phyloP scores from a whole-genome alignment of 495 filamentous ascomycete genomes.

The Amorphotheca resinae region DNA sequence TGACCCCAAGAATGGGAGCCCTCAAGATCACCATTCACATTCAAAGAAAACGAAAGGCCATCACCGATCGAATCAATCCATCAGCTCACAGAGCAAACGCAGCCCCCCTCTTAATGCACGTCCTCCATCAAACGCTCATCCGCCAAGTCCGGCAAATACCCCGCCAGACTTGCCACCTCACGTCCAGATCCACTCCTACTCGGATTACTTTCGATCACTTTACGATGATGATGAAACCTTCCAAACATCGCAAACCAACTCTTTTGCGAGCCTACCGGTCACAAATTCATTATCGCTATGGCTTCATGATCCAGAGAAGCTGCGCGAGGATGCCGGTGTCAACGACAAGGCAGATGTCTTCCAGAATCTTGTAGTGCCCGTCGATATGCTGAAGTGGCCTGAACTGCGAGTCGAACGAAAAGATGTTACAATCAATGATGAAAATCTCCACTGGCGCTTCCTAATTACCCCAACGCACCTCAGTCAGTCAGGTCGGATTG shows the following conservation, averaged over 20 bases:
- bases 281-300: slow-evolving; percentile 56
- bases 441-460: slow-evolving; percentile 51
- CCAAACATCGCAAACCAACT: slow-evolving; percentile 35
- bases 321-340: slow-evolving; percentile 32
- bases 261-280: slow-evolving; percentile 55
- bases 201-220: slow-evolving; percentile 55
- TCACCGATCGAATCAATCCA: slow-evolving; percentile 61
- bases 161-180: slow-evolving; percentile 42
- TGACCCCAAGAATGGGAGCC: slow-evolving; percentile 21
- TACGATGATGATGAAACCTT: slow-evolving; percentile 51
- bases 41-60: slow-evolving; percentile 72
- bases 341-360: slow-evolving; percentile 38
- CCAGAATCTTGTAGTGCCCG: slow-evolving; percentile 20
- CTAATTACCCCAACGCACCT: slow-evolving; percentile 49
- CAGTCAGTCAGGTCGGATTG: slow-evolving; percentile 55
- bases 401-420: slow-evolving; percentile 29
- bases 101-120: slow-evolving; percentile 31
- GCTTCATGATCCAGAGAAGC: slow-evolving; percentile 49
- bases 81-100: slow-evolving; percentile 46
- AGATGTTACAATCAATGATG: slow-evolving; percentile 33
- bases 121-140: slow-evolving; percentile 31
- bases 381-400: slow-evolving; percentile 27
- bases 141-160: slow-evolving; percentile 41
- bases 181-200: slow-evolving; percentile 49
- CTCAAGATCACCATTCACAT: slow-evolving; percentile 18